phyloP scores from a whole-genome alignment of 2,329 filamentous ascomycete genomes.

The Colletotrichum magnum region DNA sequence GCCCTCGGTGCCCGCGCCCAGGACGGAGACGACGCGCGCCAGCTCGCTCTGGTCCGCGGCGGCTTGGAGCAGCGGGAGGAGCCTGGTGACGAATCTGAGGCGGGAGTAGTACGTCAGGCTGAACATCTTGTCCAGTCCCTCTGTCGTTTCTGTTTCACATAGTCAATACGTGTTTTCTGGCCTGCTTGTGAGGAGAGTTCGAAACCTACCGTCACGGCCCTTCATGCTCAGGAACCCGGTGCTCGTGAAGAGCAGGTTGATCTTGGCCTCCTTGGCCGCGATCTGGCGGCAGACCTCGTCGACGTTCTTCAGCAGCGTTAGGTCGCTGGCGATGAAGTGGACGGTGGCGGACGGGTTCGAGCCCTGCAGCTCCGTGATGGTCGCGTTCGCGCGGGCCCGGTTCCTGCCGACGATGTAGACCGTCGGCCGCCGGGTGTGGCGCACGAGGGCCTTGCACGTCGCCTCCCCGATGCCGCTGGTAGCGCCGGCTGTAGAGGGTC shows the following conservation, averaged over 20 bases:
- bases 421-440: neutral
- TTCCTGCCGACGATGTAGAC: neutral
- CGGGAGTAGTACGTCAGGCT: constrained; percentile 70
- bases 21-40: constrained; percentile 63
- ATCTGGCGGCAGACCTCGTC: constrained; percentile 64
- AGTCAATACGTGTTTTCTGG: too few species aligned
- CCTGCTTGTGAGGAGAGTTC: too few species aligned
- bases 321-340: constrained; percentile 63
- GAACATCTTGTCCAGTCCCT: constrained; percentile 68
- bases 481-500: neutral
- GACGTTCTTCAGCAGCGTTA: constrained; percentile 64
- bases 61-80: constrained; percentile 67
- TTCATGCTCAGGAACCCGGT: constrained; percentile 49
- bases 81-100: constrained; percentile 68
- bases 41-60: constrained; percentile 44
- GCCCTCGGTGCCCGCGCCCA: constrained; percentile 64
- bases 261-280: constrained; percentile 54
- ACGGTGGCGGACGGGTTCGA: neutral
- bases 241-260: constrained; percentile 64
- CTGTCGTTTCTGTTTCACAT: constrained; percentile 63
- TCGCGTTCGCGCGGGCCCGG: neutral
- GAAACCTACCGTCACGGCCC: neutral
- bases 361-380: neutral
- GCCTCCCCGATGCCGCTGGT: neutral
- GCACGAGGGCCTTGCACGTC: neutral